Evolutionary conservation across 2,329 filamentous ascomycete species (phyloP).

Genomic region (Penicillium sp.): DNA sequence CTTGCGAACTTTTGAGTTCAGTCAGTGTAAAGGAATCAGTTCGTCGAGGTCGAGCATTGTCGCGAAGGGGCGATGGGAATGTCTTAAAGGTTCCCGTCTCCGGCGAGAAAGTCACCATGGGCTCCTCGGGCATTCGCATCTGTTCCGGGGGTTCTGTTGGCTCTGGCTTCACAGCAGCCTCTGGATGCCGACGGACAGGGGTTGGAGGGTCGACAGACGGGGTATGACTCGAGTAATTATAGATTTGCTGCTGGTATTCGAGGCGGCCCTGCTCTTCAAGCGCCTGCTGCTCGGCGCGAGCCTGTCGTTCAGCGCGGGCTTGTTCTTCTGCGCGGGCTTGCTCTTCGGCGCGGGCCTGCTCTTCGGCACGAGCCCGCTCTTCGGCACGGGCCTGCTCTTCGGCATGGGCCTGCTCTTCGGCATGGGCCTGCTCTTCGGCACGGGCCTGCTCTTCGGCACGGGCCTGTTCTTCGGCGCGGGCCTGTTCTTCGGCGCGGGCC

Average conservation of each 20-base stretch:
- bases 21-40: conserved; percentile 16
- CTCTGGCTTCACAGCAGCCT: conserved; percentile 14
- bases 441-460: background rate
- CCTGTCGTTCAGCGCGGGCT: background rate
- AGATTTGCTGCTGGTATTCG: background rate
- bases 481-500: background rate
- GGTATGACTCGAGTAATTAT: conserved; percentile 15
- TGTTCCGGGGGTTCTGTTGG: conserved; percentile 19
- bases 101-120: conserved; percentile 41
- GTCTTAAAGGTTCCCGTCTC: conserved; percentile 43
- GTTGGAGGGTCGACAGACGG: conserved; percentile 18
- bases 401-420: background rate
- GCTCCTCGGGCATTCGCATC: conserved; percentile 29
- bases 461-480: background rate
- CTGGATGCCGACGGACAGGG: conserved; percentile 5
- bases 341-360: background rate
- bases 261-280: background rate
- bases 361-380: background rate
- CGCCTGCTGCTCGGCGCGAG: background rate
- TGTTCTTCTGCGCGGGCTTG: background rate
- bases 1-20: conserved; percentile 6
- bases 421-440: background rate
- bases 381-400: background rate
- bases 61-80: conserved; percentile 36
- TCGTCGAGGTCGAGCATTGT: conserved; percentile 23